Evolutionary conservation across 2,329 filamentous ascomycete genomes (phyloP), one percentile per base, ranked within the genome.

Genomic region (Zymoseptoria brevis): DNA sequence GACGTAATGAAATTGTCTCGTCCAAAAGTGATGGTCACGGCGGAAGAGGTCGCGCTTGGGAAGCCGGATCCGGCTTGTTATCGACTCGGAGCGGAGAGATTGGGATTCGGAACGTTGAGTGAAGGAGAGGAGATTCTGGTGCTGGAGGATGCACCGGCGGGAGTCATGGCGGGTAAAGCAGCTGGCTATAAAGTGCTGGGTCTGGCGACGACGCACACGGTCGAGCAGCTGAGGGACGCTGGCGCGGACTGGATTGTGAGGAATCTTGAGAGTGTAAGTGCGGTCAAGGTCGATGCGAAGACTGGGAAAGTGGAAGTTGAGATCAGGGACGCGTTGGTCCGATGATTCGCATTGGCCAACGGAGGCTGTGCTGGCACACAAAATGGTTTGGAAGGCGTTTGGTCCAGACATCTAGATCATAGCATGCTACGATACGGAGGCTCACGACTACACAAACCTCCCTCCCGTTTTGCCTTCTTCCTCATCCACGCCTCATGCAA

Each of bases 221-320:
- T 87, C 52, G 83, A 85, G 67, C 83, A 92, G 76, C 81, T 96
- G 54, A 76, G 80, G 61, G 83, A 81, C 53, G 90, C 90, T 4
- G 87, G 84, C n/a, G 90, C 92, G 51, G 90, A 96, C 77, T 96
- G 89, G 86, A 85, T 96, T 55, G 87, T 96, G 59, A 79, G 80
- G 73, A 90, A 96, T 75, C 79, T 96, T 76, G 79, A 81, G 59
- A 91, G 88, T 64, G 83, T 96, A 62, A 83, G 75, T 66, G 76
- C 95, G 57, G 76, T 77, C 67, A 76, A 84, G 19, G 78, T 73
- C 61, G 78, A 81, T 56, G 76, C 75, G 64, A 77, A 80, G 61
- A 81, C 78, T 55, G 85, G 83, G n/a, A 76, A 75, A 64, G 81
- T 88, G 57, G 83, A 81, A 64, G 74, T 95, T 64, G 84, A 90